These are phyloP conservation scores for Cystobasidium onofrii DNA, from an alignment of 768 basidiomycete species.

Conservation along the genomic window DNA sequence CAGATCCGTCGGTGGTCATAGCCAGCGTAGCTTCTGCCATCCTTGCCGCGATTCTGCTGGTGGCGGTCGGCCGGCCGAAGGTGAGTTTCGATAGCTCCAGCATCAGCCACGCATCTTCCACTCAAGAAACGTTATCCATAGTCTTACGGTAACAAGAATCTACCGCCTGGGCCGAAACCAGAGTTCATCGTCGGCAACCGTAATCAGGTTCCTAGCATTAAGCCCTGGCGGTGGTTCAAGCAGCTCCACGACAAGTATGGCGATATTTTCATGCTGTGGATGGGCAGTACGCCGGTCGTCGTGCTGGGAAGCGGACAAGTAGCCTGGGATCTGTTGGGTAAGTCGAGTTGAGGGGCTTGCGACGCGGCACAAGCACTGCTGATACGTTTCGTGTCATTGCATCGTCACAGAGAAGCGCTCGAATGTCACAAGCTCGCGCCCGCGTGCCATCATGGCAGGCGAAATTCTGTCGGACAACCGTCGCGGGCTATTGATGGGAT, in stretches of 20 bases:
- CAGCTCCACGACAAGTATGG: conserved; percentile 34
- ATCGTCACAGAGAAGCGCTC: conserved; percentile 1
- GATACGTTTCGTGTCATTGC: background rate
- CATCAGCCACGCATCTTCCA: background rate
- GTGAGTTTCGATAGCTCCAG: background rate
- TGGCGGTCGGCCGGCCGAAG: background rate
- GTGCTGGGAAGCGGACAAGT: conserved; percentile 37
- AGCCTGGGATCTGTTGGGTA: conserved; percentile 40
- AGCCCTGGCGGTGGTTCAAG: conserved; percentile 37
- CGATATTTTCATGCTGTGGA: conserved; percentile 34
- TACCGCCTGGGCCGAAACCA: conserved; percentile 31
- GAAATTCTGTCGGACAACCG: conserved; percentile 33
- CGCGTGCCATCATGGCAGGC: conserved; percentile 38
- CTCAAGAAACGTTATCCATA: background rate
- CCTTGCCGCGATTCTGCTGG: background rate
- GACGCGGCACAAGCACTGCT: too few species aligned
- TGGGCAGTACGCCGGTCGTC: conserved; percentile 38
- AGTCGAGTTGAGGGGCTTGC: conserved; percentile 5
- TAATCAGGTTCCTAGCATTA: conserved; percentile 30
- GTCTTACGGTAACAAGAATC: conserved; percentile 5
- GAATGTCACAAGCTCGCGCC: conserved; percentile 32
- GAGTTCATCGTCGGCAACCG: conserved; percentile 31
- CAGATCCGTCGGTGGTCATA: background rate
- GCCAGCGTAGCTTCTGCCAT: conserved; percentile 2
- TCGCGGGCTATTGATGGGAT: conserved; percentile 34